Conservation (phyloP, 805 yeast species). For the Metschnikowia kofuensis region DNA sequence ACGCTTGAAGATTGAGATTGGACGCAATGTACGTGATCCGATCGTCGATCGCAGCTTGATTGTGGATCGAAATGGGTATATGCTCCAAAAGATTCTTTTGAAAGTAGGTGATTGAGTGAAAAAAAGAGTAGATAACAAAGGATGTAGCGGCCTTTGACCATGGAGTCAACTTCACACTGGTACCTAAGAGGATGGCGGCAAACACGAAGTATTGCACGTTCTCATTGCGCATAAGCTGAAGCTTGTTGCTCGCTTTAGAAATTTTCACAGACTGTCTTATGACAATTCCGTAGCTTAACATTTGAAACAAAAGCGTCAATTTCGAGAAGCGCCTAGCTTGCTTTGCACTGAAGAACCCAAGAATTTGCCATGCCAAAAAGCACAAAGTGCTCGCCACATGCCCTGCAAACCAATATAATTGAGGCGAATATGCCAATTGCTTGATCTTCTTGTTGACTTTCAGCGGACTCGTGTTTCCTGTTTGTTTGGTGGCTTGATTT, state of each 20-base stretch:
- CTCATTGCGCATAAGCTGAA: conserved; percentile 35
- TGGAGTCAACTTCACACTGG: conserved; percentile 29
- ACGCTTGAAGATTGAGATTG: conserved; percentile 34
- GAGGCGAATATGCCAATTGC: conserved; percentile 23
- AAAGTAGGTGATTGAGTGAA: conserved; percentile 38
- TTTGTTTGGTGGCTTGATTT: background rate
- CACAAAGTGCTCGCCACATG: conserved; percentile 50
- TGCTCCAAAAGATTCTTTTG: conserved; percentile 32
- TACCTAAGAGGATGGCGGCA: conserved; percentile 28
- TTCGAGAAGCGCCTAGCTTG: conserved; percentile 26
- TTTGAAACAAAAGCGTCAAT: conserved; percentile 45
- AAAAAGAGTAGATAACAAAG: conserved; percentile 34
- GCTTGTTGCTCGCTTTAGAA: conserved; percentile 4
- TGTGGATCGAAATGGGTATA: conserved; percentile 31
- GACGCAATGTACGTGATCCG: conserved; percentile 30
- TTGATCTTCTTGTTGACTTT: background rate
- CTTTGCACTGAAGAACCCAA: conserved; percentile 40
- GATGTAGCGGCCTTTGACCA: conserved; percentile 41
- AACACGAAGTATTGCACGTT: conserved; percentile 38
- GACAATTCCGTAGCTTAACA: conserved; percentile 62
- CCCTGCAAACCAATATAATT: conserved; percentile 69
- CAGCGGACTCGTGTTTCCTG: background rate
- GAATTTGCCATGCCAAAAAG: conserved; percentile 37
- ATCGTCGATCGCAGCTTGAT: conserved; percentile 29
- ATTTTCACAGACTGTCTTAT: conserved; percentile 56